Base-by-base conservation (phyloP, 2,329 filamentous ascomycete species). In the Aspergillus sp. region DNA sequence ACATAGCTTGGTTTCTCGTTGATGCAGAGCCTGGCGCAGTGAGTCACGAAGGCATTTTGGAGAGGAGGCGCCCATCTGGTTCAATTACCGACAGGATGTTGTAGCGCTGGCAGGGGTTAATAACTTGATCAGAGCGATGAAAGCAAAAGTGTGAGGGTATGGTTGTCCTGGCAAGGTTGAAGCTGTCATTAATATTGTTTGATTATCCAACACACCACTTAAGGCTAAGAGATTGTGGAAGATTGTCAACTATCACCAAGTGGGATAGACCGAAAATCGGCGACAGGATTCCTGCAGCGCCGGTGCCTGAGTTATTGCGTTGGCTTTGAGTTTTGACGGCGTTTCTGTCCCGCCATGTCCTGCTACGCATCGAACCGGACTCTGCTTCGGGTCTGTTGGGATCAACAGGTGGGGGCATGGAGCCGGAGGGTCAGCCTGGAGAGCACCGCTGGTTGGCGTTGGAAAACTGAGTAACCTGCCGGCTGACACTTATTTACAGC, bases 1-100 rank as follows among this genome's bases (percentile, higher is more conserved):
- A 25, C 79, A 79, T 7, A 80, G 80, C 57, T 79, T 79, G 47
- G 71, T 60, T 62, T 77, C 77, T 59, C 83, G 77, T 19, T 72
- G 76, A 57, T 76, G 67, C 23, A 82, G 69, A 5, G 74, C 67
- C 9, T 64, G 63, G 34, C 69, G 71, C 28, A 79, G 65, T 13
- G 76, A 66, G 19, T 71, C 65, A 28, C 71, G 64, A 15, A 79
- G 69, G 11, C 68, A 64, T 61, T 64, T 66, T 28, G 66, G 62
- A 9, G 51, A 52, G 23, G 64, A 60, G 38, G 13, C 34, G 43
- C 53, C 38, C 62, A 64, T 66, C 23, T 45, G 48, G 31, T 19
- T 54, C 25, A 28, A 11, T 31, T 13, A 19, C 30, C 15, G 28
- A 22, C 30, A 31, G 22, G 19, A 19, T 48, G 5, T 15, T 15